Conservation (phyloP, 176 grass and related monocot genomes). For the Tuctoria greenei region DNA sequence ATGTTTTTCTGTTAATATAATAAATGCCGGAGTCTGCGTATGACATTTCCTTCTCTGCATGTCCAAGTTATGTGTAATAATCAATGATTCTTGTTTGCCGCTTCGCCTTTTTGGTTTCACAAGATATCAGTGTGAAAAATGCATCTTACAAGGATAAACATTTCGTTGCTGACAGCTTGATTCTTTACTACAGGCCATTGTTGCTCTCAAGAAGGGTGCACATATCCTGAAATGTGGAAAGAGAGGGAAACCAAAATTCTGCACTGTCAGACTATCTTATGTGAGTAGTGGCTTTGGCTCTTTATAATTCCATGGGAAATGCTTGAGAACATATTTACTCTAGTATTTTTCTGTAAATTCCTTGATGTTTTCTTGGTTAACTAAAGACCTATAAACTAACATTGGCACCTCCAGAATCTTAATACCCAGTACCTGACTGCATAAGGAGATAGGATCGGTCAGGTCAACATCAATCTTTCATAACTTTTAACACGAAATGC, state of each 20-base stretch:
- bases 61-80: neutral
- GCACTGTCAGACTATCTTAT: conserved; percentile 70
- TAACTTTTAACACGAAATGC: neutral
- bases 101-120: neutral
- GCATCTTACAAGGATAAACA: neutral
- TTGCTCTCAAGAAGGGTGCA: conserved; percentile 86
- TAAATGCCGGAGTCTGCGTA: neutral
- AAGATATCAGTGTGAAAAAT: neutral
- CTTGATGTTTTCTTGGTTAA: neutral
- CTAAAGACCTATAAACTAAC: neutral
- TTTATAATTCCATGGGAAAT: conserved; percentile 15
- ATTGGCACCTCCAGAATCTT: neutral
- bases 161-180: neutral
- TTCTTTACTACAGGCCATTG: conserved; percentile 59
- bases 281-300: conserved; percentile 58
- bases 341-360: neutral
- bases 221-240: conserved; percentile 93
- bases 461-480: neutral
- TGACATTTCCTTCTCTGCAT: conserved; percentile 4
- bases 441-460: neutral
- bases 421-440: neutral
- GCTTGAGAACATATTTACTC: neutral
- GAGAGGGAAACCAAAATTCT: conserved; percentile 91
- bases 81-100: neutral
- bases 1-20: neutral